Evolutionary conservation across 345 rosid genomes (phyloP), one percentile per base, ranked within the genome.

Genomic region (Clausena lansium): DNA sequence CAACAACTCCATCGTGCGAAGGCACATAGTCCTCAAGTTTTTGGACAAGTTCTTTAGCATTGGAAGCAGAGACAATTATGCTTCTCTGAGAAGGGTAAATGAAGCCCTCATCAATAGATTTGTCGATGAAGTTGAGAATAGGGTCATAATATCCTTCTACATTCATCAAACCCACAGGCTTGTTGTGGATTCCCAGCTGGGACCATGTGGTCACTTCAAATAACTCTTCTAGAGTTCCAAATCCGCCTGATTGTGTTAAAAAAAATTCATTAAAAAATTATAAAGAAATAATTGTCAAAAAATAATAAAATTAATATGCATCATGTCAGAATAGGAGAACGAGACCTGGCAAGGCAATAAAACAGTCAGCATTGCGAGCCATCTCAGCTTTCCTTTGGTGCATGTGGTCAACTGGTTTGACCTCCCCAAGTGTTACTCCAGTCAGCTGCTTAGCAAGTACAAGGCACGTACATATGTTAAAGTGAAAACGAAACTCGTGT

Each of bases 1-100:
- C 81, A 15, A 78, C 77, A 41, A 80, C 86, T 73, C 84, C 87
- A 55, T 86, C 86, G 78, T 87, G 89, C 78, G 75, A 13, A 28
- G 92, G 94, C 84, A 86, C 91, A 72, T 90, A 90, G 0, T 87
- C 91, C 87, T 91, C 94, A 4, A 91, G 94, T 63, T 89, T 88
- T 33, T 88, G 88, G 20, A 88, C 84, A 32, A 91, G 88, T 25
- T 87, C 90, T 41, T 54, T 77, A 13, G 90, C 88, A 75, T 75
- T 85, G 2, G 92, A 80, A 28, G 95, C 95, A 28, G 89, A 88
- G 76, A 91, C 90, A 70, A 91, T 70, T 64, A 91, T 91, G 82
- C 58, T 77, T 32, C 92, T 88, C 74, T 91, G 89, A 35, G 90
- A 80, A 32, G 90, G 92, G 59, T 11, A 36, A 67, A 88, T 84